Percentiles rank a stretch among this genome's conserved stretches.
phyloP scores from a whole-genome alignment of 371 early-diverging fungal genomes.

The Mortierella sp. region DNA sequence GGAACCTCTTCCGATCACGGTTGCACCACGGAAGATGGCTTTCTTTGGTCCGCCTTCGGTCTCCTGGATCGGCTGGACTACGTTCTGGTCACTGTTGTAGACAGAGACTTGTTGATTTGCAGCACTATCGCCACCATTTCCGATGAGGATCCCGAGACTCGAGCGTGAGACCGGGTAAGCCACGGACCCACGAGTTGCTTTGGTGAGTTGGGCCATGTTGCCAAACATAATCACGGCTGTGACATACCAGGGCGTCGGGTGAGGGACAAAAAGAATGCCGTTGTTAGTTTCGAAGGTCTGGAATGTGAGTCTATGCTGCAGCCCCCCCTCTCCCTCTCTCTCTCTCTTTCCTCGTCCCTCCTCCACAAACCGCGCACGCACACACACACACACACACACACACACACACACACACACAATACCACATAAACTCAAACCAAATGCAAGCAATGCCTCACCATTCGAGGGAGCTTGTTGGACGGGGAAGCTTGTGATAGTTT shows the following conservation, averaged over 20 bases:
- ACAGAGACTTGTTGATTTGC: conserved; percentile 19
- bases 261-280: background rate
- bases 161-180: conserved; percentile 26
- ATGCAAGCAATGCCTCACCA: conserved; percentile 18
- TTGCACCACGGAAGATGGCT: conserved; percentile 36
- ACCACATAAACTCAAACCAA: background rate
- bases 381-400: background rate
- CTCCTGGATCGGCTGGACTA: conserved; percentile 5
- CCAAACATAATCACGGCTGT: conserved; percentile 48
- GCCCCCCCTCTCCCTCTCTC: no score
- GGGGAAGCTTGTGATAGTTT: conserved; percentile 39
- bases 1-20: conserved; percentile 24
- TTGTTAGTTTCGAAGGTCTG: no score
- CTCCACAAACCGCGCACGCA: background rate
- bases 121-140: conserved; percentile 32
- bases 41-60: conserved; percentile 30
- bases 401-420: no score
- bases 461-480: conserved; percentile 49
- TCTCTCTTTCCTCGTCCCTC: background rate
- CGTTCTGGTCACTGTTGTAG: conserved; percentile 8
- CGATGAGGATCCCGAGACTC: conserved; percentile 24
- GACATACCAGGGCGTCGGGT: background rate
- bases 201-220: conserved; percentile 22
- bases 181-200: conserved; percentile 30
- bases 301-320: no score